Evolutionary conservation across 169 alveolate species (phyloP).

Genomic region (Ichthyophthirius multifiliis): DNA sequence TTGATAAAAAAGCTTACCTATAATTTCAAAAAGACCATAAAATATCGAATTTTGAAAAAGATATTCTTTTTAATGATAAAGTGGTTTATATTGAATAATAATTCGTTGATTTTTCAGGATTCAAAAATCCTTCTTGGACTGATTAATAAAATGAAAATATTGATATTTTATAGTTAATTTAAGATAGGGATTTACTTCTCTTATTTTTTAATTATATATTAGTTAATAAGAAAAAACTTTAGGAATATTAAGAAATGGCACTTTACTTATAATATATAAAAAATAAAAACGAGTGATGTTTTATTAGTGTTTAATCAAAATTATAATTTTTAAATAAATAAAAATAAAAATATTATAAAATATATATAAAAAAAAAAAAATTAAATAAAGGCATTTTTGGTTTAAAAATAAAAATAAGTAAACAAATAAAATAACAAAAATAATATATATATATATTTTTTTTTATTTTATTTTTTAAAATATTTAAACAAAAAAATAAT

Average conservation of each 20-base stretch:
- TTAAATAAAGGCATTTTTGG: too few species aligned
- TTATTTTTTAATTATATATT: neutral
- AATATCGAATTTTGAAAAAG: neutral
- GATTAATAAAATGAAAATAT: neutral
- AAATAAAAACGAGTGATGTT: neutral
- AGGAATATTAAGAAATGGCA: neutral
- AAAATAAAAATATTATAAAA: too few species aligned
- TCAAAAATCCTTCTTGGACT: neutral
- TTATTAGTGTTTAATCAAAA: too few species aligned
- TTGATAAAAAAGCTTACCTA: neutral
- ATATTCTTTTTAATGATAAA: neutral
- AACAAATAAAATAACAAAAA: too few species aligned
- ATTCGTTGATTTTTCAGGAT: neutral
- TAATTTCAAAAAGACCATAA: neutral
- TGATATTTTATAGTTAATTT: neutral
- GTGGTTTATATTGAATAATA: neutral
- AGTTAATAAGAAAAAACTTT: neutral
- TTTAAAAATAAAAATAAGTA: too few species aligned
- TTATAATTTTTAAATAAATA: too few species aligned
- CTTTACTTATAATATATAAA: neutral
- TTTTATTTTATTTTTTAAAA: too few species aligned
- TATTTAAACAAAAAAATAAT: too few species aligned
- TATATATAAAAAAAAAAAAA: too few species aligned
- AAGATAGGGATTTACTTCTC: neutral
- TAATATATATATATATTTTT: too few species aligned